Conservation (phyloP, 495 filamentous ascomycete genomes). For the Hypoxylon perforatum region DNA sequence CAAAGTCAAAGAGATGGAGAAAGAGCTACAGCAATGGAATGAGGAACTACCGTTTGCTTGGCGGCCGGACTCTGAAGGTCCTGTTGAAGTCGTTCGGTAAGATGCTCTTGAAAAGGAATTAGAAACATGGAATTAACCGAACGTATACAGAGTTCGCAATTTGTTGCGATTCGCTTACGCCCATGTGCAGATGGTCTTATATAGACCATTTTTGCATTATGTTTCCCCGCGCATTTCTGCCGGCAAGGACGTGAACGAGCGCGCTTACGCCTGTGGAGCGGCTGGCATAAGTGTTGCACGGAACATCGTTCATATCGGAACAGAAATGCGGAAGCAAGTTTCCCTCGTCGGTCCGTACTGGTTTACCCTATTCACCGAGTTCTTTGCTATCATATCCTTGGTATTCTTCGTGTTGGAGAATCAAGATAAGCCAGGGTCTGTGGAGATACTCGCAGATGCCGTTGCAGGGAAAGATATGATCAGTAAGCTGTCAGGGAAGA, state of each 20-base stretch:
- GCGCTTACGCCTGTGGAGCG: slow-evolving; percentile 91
- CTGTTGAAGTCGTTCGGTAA: slow-evolving; percentile 80
- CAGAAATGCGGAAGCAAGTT: slow-evolving; percentile 85
- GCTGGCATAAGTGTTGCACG: slow-evolving; percentile 90
- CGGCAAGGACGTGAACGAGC: slow-evolving; percentile 78
- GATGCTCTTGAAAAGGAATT: slow-evolving; percentile 21
- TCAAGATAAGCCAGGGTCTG: slow-evolving; percentile 78
- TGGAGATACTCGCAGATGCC: slow-evolving; percentile 84
- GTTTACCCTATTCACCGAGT: slow-evolving; percentile 96
- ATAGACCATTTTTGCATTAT: slow-evolving; percentile 95
- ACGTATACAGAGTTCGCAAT: slow-evolving; percentile 76
- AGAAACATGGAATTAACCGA: slow-evolving; percentile 33
- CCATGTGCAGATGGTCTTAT: slow-evolving; percentile 94
- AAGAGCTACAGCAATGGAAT: slow-evolving; percentile 85
- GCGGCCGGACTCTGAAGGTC: slow-evolving; percentile 78
- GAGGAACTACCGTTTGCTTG: slow-evolving; percentile 79
- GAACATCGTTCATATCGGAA: slow-evolving; percentile 92
- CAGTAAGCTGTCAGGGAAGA: slow-evolving; percentile 78
- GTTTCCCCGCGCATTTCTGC: slow-evolving; percentile 75
- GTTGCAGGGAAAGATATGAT: slow-evolving; percentile 85
- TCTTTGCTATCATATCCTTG: slow-evolving; percentile 91
- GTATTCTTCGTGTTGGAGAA: slow-evolving; percentile 93
- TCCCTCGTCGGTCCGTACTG: slow-evolving; percentile 92
- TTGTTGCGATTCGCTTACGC: slow-evolving; percentile 87
- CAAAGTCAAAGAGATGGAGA: slow-evolving; percentile 89